Conservation (phyloP, 768 basidiomycete genomes). For the Chalciporus sphaerocephalus region DNA sequence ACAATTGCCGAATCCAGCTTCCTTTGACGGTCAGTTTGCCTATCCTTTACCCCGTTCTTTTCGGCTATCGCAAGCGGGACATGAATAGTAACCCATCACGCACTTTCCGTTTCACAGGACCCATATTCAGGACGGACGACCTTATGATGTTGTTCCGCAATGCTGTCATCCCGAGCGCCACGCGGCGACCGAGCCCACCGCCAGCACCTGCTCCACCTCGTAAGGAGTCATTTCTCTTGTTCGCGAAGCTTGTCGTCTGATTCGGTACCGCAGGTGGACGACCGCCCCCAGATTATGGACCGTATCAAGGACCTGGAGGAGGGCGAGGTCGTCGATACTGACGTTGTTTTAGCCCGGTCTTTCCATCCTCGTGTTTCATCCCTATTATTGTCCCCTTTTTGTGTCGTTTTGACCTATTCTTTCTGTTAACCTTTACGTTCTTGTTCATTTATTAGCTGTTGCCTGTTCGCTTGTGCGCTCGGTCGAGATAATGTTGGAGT, state of each 20-base stretch:
- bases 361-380: neutral
- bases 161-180: conserved; percentile 70
- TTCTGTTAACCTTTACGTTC: too few species aligned
- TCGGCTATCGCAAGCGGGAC: conserved; percentile 9
- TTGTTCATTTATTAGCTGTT: too few species aligned
- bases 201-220: conserved; percentile 52
- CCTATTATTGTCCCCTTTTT: conserved; percentile 15
- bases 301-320: conserved; percentile 71
- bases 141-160: conserved; percentile 80
- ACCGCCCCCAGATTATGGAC: conserved; percentile 83
- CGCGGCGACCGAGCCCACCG: conserved; percentile 49
- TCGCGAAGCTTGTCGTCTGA: conserved; percentile 5
- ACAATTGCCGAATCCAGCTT: conserved; percentile 60
- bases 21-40: conserved; percentile 79
- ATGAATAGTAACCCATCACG: conserved; percentile 11
- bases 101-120: conserved; percentile 47
- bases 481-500: too few species aligned
- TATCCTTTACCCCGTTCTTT: neutral
- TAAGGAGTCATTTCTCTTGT: conserved; percentile 7
- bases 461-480: too few species aligned
- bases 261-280: conserved; percentile 45
- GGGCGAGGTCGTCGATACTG: conserved; percentile 43
- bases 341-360: neutral
- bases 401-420: conserved; percentile 5
- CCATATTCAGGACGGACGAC: conserved; percentile 86